phyloP scores from a whole-genome alignment of 257 asterid genomes.

The Solanum chmielewskii region DNA sequence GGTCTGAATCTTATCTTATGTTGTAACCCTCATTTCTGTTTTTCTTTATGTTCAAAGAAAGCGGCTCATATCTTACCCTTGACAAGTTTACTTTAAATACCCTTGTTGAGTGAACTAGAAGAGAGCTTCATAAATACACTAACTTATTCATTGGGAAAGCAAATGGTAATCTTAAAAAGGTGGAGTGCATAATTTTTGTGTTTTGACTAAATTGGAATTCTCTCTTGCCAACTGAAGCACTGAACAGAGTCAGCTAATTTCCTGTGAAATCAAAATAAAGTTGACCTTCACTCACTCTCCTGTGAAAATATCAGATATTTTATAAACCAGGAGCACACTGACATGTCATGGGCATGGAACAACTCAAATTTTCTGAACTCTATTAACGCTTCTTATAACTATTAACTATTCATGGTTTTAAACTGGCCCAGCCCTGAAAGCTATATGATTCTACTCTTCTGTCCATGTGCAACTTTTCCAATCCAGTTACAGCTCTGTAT shows the following conservation, averaged over 20 bases:
- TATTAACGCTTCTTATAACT: background rate
- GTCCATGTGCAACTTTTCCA: background rate
- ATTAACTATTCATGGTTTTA: background rate
- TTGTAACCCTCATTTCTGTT: background rate
- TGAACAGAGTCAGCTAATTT: background rate
- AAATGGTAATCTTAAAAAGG: background rate
- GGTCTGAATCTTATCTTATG: slow-evolving; percentile 29
- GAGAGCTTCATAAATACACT: background rate
- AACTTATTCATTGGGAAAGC: background rate
- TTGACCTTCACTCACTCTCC: background rate
- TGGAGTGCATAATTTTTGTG: background rate
- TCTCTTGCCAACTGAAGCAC: background rate
- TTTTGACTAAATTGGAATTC: background rate
- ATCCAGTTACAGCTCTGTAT: background rate
- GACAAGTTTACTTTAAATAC: background rate
- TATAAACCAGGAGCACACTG: background rate
- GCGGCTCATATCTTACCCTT: background rate
- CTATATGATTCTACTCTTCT: background rate
- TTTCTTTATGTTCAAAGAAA: background rate
- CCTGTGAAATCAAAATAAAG: background rate
- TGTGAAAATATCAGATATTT: background rate
- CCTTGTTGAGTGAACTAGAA: background rate
- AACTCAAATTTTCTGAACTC: background rate
- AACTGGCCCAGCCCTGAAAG: background rate
- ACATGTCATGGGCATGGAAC: background rate